Conservation (phyloP, 2,329 filamentous ascomycete genomes). For the Colletotrichum tabaci region DNA sequence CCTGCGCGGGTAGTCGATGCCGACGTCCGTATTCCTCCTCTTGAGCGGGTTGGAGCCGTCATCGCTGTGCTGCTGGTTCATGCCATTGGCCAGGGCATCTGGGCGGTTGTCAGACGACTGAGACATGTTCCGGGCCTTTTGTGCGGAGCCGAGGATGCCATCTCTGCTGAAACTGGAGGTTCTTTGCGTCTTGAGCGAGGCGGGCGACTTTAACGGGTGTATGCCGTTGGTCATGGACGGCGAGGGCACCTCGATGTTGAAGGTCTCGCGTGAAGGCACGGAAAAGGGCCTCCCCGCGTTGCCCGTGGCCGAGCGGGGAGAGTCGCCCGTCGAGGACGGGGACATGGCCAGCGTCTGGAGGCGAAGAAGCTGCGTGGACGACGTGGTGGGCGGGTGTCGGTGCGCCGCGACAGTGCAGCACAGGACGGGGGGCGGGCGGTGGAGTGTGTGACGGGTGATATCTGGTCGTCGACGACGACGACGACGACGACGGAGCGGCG, state of each 20-base stretch:
- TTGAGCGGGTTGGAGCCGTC: constrained; percentile 73
- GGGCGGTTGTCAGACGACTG: constrained; percentile 66
- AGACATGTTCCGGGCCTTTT: constrained; percentile 69
- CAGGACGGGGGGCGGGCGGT: constrained; percentile 10
- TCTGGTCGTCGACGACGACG: neutral
- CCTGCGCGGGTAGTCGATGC: constrained; percentile 74
- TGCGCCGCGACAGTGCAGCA: constrained; percentile 40
- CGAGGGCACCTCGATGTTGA: constrained; percentile 64
- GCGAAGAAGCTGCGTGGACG: constrained; percentile 44
- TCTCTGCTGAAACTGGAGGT: constrained; percentile 68
- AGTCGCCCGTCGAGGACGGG: constrained; percentile 69
- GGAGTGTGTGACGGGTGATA: constrained; percentile 15
- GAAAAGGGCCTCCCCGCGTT: constrained; percentile 60
- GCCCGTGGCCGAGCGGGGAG: constrained; percentile 60
- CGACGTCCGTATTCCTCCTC: constrained; percentile 73
- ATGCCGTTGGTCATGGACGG: constrained; percentile 62
- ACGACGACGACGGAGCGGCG: neutral
- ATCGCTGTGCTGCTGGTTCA: constrained; percentile 62
- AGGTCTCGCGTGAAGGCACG: constrained; percentile 62
- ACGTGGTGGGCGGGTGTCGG: constrained; percentile 42
- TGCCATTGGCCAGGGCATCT: constrained; percentile 60
- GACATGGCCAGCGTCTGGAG: constrained; percentile 59
- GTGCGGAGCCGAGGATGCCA: constrained; percentile 66
- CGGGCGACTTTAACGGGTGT: constrained; percentile 66
- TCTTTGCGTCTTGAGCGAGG: constrained; percentile 62